These are phyloP conservation scores for Pichia sp. DNA, from an alignment of 1,139 yeast species.

Conservation along the genomic window DNA sequence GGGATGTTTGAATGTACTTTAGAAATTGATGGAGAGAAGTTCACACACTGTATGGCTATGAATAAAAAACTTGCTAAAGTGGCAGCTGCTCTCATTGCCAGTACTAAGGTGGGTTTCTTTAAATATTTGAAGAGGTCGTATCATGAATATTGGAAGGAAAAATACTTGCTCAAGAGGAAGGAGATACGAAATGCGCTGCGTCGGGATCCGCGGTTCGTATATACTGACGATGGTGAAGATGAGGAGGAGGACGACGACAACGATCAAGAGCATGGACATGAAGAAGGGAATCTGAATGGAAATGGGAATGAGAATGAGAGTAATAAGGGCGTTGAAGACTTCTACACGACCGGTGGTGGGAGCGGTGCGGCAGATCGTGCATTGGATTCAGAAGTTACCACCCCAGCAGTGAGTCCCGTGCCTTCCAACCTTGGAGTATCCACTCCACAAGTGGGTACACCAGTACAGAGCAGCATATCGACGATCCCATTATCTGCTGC, in stretches of 20 bases:
- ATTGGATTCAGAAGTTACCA: no score
- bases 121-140: slow-evolving; percentile 5
- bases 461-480: not conserved
- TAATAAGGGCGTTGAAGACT: no score
- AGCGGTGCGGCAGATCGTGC: no score
- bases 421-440: no score
- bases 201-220: slow-evolving; percentile 1
- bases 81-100: slow-evolving; percentile 12
- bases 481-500: slow-evolving; percentile 4
- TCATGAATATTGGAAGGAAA: slow-evolving; percentile 7
- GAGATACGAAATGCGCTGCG: not conserved
- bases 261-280: no score
- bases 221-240: not conserved
- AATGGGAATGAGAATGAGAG: no score
- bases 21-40: slow-evolving; percentile 1
- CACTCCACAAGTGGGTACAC: not conserved
- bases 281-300: no score
- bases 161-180: slow-evolving; percentile 1
- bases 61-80: slow-evolving; percentile 15
- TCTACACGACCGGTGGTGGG: no score
- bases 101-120: slow-evolving; percentile 4
- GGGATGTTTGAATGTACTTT: slow-evolving; percentile 7
- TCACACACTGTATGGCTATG: slow-evolving; percentile 4
- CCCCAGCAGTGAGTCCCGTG: no score
- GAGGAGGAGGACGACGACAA: no score